Evolutionary conservation across 2,329 filamentous ascomycete species (phyloP), one percentile per base, ranked within the genome.

Genomic region (Volutella citrinella): DNA sequence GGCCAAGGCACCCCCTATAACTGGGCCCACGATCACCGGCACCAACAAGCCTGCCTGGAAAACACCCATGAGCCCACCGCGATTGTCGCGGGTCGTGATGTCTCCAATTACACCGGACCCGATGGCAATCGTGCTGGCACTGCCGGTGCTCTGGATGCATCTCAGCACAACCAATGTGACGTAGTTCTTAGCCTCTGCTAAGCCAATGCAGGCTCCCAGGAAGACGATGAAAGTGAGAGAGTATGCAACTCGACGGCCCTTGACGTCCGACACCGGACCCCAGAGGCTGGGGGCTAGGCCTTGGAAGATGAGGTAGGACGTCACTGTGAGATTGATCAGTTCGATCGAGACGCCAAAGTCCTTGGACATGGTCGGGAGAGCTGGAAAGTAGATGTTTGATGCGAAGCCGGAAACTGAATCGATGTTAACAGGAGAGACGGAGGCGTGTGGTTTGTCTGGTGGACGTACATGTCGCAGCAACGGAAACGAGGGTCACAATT

Each of bases 281-380:
- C 72, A 64, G 24, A 78, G 55, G 16, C 64, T 66, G 0, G 76
- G 76, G 0, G 74, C 68, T 1, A 80, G 43, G 4, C 67, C 76
- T 58, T 78, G 76, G 21, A 78, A 68, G 15, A 79, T 66, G 37
- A 71, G 56, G 29, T 72, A 72, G 0, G 65, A 63, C 3, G 69
- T 72, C 1, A 72, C 51, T 0, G 66, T 67, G 25, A 71, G 53
- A 32, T 68, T 70, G 38, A 69, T 60, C 8, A 61, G 49, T 19
- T 56, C 52, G 7, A 56, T 43, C 0, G 59, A 60, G n/a, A 72
- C 61, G 19, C 59, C 26, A 1, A 74, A 49, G 21, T 71, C 66
- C 3, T 51, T 42, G 6, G 70, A 64, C 8, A 75, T 60, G 5
- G 61, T 58, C 9, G 63, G 60, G 7, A 73, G 57, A 0, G 69